A percentile compares a stretch with the other conserved stretches of the same genome.
Evolutionary conservation across 768 basidiomycete species (phyloP).

Genomic region (Candolleomyces aberdarensis): DNA sequence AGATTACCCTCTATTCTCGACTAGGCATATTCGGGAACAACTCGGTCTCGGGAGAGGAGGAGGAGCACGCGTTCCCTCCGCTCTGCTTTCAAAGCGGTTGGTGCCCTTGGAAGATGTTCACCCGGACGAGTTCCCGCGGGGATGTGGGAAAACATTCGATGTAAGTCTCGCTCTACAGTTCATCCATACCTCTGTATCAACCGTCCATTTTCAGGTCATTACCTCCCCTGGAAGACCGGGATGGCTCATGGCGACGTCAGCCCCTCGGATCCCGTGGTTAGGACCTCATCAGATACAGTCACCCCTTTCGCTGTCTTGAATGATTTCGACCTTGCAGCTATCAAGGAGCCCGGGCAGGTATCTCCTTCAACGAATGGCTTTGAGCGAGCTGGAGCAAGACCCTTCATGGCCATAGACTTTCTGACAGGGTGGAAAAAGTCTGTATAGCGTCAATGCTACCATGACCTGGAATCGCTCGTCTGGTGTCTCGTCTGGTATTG

Average conservation of each 20-base stretch:
- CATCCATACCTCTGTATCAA: neutral
- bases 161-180: neutral
- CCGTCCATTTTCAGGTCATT: conserved; percentile 1
- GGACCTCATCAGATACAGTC: neutral
- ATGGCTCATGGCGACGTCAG: conserved; percentile 3
- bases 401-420: conserved; percentile 12
- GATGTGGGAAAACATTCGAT: neutral
- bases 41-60: no score
- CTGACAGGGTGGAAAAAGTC: neutral
- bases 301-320: conserved; percentile 5
- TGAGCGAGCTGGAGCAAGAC: conserved; percentile 3
- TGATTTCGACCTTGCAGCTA: conserved; percentile 12
- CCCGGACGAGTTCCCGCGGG: neutral
- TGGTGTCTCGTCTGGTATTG: conserved; percentile 3
- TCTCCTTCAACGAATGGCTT: neutral
- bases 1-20: no score
- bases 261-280: conserved; percentile 3
- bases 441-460: conserved; percentile 4
- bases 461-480: conserved; percentile 13
- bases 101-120: neutral
- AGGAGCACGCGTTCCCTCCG: no score
- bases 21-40: no score
- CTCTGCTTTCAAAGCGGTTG: no score
- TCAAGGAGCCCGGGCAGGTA: conserved; percentile 1
- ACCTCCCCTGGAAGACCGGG: conserved; percentile 2